phyloP scores from a whole-genome alignment of 2,329 filamentous ascomycete species.

The Diaporthe velutina region DNA sequence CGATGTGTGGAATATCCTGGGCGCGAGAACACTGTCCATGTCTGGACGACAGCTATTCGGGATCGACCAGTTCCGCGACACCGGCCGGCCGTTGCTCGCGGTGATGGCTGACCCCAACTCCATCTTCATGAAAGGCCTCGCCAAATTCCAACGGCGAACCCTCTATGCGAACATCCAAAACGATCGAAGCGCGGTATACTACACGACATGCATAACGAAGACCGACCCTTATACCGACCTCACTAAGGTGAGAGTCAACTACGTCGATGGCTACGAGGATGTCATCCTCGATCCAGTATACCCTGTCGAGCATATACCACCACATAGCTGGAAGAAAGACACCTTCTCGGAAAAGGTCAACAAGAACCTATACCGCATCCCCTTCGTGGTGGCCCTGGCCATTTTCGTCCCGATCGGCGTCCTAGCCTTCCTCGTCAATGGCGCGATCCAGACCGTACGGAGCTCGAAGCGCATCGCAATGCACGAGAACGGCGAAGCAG shows the following conservation, averaged over 20 bases:
- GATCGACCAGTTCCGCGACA: slow-evolving; percentile 87
- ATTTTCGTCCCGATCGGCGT: slow-evolving; percentile 82
- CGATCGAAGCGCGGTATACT: slow-evolving; percentile 84
- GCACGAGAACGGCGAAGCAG: slow-evolving; percentile 79
- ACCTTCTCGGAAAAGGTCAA: slow-evolving; percentile 41
- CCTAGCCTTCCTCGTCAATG: slow-evolving; percentile 79
- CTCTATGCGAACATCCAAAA: slow-evolving; percentile 91
- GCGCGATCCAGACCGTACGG: slow-evolving; percentile 80
- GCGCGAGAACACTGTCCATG: slow-evolving; percentile 82
- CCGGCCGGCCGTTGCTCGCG: slow-evolving; percentile 82
- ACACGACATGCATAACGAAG: slow-evolving; percentile 83
- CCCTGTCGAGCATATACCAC: slow-evolving; percentile 67
- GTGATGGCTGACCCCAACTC: slow-evolving; percentile 86
- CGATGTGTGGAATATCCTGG: slow-evolving; percentile 85
- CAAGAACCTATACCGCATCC: slow-evolving; percentile 64
- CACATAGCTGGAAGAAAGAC: slow-evolving; percentile 42
- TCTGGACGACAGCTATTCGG: slow-evolving; percentile 91
- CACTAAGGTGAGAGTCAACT: slow-evolving; percentile 78
- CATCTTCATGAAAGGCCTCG: slow-evolving; percentile 86
- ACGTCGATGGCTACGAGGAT: slow-evolving; percentile 78
- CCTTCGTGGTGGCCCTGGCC: slow-evolving; percentile 73
- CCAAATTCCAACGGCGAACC: slow-evolving; percentile 80
- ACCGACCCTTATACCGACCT: slow-evolving; percentile 82
- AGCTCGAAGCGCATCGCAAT: slow-evolving; percentile 81
- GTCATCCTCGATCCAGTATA: slow-evolving; percentile 79